These are phyloP conservation scores for Apophysomyces sp. DNA, from an alignment of 371 early-diverging fungal genomes.

Conservation along the genomic window DNA sequence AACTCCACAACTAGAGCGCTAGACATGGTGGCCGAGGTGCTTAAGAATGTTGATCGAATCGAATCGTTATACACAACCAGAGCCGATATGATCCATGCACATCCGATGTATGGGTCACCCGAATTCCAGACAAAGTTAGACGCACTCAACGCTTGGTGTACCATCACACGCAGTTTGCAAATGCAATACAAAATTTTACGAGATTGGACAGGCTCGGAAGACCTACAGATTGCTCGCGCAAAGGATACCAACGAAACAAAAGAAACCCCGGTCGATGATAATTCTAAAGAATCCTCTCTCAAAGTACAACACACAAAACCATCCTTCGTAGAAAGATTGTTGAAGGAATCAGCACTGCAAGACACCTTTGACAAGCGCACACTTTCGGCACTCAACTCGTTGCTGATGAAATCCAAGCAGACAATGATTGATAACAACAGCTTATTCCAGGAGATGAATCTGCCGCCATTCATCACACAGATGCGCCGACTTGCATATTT, in stretches of 20 bases:
- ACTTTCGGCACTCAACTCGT: conserved; percentile 53
- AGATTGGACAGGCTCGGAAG: conserved; percentile 83
- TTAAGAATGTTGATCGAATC: conserved; percentile 73
- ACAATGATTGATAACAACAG: conserved; percentile 68
- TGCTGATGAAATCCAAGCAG: conserved; percentile 59
- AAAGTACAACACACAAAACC: conserved; percentile 41
- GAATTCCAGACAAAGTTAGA: conserved; percentile 71
- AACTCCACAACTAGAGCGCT: conserved; percentile 48
- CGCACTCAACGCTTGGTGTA: conserved; percentile 78
- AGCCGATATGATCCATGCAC: conserved; percentile 61
- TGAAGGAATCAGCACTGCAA: conserved; percentile 81
- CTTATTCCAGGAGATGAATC: conserved; percentile 64
- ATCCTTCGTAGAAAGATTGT: conserved; percentile 81
- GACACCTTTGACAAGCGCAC: conserved; percentile 79
- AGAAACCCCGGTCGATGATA: conserved; percentile 1
- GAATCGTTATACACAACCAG: conserved; percentile 79
- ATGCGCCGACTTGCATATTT: conserved; percentile 75
- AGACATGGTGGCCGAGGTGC: conserved; percentile 63
- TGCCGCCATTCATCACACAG: conserved; percentile 67
- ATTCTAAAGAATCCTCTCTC: neutral
- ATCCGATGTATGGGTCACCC: conserved; percentile 69
- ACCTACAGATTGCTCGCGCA: conserved; percentile 62
- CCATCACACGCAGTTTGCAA: conserved; percentile 69
- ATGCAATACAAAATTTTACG: conserved; percentile 74
- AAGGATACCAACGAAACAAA: conserved; percentile 12